A percentile compares a stretch with the other conserved stretches of the same genome.
These are phyloP conservation scores for Suhomyces kunorum DNA, from an alignment of 1,139 yeast species.

Conservation along the genomic window DNA sequence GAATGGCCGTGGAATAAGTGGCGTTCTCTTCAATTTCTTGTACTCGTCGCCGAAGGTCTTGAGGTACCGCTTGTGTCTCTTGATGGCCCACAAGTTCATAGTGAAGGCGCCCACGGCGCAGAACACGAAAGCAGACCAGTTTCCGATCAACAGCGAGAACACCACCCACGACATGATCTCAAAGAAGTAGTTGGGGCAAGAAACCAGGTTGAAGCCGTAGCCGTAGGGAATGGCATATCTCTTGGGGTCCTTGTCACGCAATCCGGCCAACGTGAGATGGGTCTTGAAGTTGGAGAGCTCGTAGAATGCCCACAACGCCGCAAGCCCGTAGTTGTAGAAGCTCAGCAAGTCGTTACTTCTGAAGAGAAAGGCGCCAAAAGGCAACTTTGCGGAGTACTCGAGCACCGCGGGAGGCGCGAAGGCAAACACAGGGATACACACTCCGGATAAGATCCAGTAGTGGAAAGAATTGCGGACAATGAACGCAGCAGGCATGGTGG, in stretches of 20 bases:
- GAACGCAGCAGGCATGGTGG: conserved; percentile 90
- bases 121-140: conserved; percentile 75
- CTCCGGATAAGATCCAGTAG: conserved; percentile 88
- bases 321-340: conserved; percentile 32
- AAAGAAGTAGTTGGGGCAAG: conserved; percentile 87
- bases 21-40: conserved; percentile 66
- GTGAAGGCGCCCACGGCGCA: conserved; percentile 70
- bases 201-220: conserved; percentile 47
- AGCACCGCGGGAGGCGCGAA: conserved; percentile 58
- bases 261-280: conserved; percentile 60
- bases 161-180: conserved; percentile 76
- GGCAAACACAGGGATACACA: conserved; percentile 60
- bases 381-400: conserved; percentile 3
- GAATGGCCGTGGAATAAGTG: conserved; percentile 57
- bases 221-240: conserved; percentile 48
- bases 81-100: conserved; percentile 78
- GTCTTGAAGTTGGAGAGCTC: conserved; percentile 73
- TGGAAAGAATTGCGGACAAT: conserved; percentile 86
- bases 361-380: conserved; percentile 15
- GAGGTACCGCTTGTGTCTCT: conserved; percentile 67
- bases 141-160: conserved; percentile 69
- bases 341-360: conserved; percentile 31
- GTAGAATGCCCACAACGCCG: conserved; percentile 58
- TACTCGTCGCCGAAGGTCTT: conserved; percentile 74
- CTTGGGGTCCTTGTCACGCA: conserved; percentile 51